These are phyloP conservation scores for Boletus pseudopeckii DNA, from an alignment of 768 basidiomycete species.

Conservation along the genomic window DNA sequence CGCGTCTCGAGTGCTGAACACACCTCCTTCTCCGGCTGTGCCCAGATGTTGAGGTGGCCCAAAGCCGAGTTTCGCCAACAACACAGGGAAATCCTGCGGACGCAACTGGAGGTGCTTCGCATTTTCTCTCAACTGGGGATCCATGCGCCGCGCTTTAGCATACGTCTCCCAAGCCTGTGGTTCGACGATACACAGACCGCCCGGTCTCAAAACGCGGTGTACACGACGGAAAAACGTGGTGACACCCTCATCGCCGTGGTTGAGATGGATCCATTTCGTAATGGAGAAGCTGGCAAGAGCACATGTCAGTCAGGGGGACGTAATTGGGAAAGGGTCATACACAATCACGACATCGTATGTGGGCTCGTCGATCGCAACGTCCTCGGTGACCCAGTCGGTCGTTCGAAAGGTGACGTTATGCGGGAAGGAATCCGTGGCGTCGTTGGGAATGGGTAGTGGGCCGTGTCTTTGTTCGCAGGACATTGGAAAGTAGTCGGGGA, in stretches of 20 bases:
- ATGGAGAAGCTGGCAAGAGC: slow-evolving; percentile 52
- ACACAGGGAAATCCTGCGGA: slow-evolving; percentile 56
- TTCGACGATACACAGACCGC: slow-evolving; percentile 74
- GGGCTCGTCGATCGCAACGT: slow-evolving; percentile 52
- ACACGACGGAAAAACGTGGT: slow-evolving; percentile 62
- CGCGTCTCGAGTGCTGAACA: slow-evolving; percentile 9
- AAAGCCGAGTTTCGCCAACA: slow-evolving; percentile 66
- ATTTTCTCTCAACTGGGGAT: slow-evolving; percentile 59
- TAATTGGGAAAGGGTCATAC: slow-evolving; percentile 39
- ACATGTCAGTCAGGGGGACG: background rate
- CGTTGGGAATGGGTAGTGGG: slow-evolving; percentile 59
- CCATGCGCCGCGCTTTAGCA: slow-evolving; percentile 68
- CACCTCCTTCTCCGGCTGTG: slow-evolving; percentile 62
- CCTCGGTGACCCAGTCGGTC: slow-evolving; percentile 67
- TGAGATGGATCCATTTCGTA: slow-evolving; percentile 91
- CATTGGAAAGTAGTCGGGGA: slow-evolving; percentile 61
- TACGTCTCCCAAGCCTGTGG: slow-evolving; percentile 87
- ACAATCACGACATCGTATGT: slow-evolving; percentile 78
- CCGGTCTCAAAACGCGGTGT: slow-evolving; percentile 51
- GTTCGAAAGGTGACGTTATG: slow-evolving; percentile 73
- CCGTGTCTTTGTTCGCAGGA: slow-evolving; percentile 78
- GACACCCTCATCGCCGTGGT: slow-evolving; percentile 74
- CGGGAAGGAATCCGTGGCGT: slow-evolving; percentile 50
- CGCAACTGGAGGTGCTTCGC: slow-evolving; percentile 53
- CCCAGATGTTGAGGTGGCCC: slow-evolving; percentile 45